A percentile compares a stretch with the other conserved stretches of the same genome.
These are phyloP conservation scores for Xylaria castorea DNA, from an alignment of 495 filamentous ascomycete species.

Conservation along the genomic window DNA sequence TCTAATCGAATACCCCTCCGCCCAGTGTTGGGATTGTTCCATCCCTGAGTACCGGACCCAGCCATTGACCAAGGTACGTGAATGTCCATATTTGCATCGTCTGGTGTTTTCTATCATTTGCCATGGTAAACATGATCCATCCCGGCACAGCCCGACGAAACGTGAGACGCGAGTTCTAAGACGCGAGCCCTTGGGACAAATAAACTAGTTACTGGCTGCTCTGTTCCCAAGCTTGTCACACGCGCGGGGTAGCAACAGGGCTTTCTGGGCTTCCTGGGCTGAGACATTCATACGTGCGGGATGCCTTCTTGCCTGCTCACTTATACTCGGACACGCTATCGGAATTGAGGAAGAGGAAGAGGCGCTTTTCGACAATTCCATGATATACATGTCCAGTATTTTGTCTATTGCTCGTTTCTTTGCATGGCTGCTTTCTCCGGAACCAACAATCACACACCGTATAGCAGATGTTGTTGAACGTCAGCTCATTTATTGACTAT, in stretches of 20 bases:
- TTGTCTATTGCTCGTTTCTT: background rate
- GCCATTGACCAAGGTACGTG: slow-evolving; percentile 16
- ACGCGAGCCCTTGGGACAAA: background rate
- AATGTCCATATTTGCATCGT: background rate
- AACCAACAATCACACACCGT: no score
- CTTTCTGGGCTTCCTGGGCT: background rate
- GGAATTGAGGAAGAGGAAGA: background rate
- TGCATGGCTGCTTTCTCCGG: no score
- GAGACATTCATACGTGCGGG: background rate
- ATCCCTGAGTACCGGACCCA: background rate
- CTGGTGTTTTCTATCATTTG: background rate
- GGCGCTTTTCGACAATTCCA: background rate
- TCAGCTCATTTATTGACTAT: background rate
- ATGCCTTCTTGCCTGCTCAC: background rate
- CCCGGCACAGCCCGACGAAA: background rate
- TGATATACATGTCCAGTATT: background rate
- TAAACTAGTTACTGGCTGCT: background rate
- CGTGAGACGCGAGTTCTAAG: background rate
- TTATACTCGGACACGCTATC: background rate
- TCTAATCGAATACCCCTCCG: background rate
- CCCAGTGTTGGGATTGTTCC: background rate
- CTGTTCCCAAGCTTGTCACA: background rate
- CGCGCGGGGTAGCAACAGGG: background rate
- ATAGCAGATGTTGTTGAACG: background rate
- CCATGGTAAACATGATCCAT: background rate